Evolutionary conservation across 179 eudicot genomes (phyloP), one percentile per base, ranked within the genome.

Genomic region (Beta macrorhiza): DNA sequence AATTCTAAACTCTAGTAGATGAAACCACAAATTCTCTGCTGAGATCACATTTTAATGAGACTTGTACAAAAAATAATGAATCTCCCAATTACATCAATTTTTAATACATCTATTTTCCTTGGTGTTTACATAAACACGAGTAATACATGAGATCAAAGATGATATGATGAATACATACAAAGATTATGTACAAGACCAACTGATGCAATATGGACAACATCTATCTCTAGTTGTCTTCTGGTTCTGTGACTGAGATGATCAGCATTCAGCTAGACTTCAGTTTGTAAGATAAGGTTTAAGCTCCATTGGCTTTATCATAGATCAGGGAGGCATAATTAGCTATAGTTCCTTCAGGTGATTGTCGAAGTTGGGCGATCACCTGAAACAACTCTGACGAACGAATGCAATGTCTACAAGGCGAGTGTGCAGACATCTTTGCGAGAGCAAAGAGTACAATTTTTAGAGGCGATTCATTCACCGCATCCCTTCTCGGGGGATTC

Each of bases 401-500:
- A 29, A 97, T 90, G 79, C 86, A 90, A 17, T 92, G 92, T 79
- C 97, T 84, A 83, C 99, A 97, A 14, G 92, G 90, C 4, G 89
- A 78, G 82, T 94, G 89, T 4, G 87, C 93, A 82, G 95, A 94
- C 98, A 97, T 97, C 86, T 94, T 97, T 17, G 86, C 93, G 80
- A 97, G 77, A 15, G 98, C 92, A 79, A 94, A 93, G 20, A 97
- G 86, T 49, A 95, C 98, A 32, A 94, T 93, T 86, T 91, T 97
- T 12, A 97, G 82, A 78, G 99, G 97, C 4, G 99, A 96, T 85
- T 94, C 97, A 13, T 86, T 96, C 67, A 87, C 85, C 10, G 95
- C 90, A 67, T 92, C 97, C 72, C 80, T 88, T 83, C 90, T 88
- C 42, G 89, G 87, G 22, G 99, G 98, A 84, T 91, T 94, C 87